Conservation (phyloP, 768 basidiomycete species). For the Lenzites betulinus region DNA sequence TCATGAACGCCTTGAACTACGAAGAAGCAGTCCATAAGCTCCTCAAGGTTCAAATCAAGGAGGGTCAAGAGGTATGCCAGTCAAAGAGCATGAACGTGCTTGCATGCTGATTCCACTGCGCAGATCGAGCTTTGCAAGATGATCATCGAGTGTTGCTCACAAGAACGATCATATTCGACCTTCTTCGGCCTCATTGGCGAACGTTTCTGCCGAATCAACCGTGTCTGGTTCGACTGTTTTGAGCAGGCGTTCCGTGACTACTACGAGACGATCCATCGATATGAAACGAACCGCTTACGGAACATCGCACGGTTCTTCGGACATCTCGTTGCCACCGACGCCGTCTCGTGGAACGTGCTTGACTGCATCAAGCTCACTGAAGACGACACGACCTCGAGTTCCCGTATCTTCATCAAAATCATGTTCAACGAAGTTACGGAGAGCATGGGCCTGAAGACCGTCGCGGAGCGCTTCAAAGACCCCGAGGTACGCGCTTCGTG, state of each 20-base stretch:
- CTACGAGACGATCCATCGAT: slow-evolving; percentile 96
- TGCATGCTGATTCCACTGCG: not conserved
- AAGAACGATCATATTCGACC: slow-evolving; percentile 96
- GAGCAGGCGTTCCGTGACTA: slow-evolving; percentile 88
- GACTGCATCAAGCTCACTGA: slow-evolving; percentile 91
- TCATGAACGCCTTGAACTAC: slow-evolving; percentile 98
- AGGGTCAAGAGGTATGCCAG: slow-evolving; percentile 85
- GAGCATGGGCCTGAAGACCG: slow-evolving; percentile 81
- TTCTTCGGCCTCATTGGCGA: slow-evolving; percentile 97
- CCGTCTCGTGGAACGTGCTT: slow-evolving; percentile 87
- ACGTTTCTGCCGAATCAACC: slow-evolving; percentile 94
- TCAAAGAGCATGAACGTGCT: not conserved
- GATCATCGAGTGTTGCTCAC: slow-evolving; percentile 99
- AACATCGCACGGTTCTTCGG: slow-evolving; percentile 98
- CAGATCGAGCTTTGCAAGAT: slow-evolving; percentile 97
- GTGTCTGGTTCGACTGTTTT: slow-evolving; percentile 88
- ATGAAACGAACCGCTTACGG: slow-evolving; percentile 96
- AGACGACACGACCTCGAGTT: slow-evolving; percentile 94
- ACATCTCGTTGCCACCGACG: slow-evolving; percentile 82
- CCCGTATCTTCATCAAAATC: slow-evolving; percentile 97
- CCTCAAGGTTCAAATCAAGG: slow-evolving; percentile 86
- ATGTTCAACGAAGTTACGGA: slow-evolving; percentile 95
- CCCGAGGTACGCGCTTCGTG: slow-evolving; percentile 75
- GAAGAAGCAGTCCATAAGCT: slow-evolving; percentile 99
- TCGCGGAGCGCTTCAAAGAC: slow-evolving; percentile 91